These are phyloP conservation scores for Myrica gale DNA, from an alignment of 306 rosid genomes.

Conservation along the genomic window DNA sequence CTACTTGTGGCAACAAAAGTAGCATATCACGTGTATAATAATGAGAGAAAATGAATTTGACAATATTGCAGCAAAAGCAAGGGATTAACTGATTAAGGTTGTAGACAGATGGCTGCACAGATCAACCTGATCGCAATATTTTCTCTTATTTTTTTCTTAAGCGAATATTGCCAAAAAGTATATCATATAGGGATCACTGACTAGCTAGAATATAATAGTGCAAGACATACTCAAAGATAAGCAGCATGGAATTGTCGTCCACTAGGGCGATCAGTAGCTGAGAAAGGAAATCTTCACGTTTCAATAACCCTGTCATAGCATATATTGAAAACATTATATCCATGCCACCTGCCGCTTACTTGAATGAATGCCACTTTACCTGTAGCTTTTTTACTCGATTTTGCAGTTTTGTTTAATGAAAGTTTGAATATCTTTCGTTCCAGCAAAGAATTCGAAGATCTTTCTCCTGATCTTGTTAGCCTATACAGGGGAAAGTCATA, in stretches of 20 bases:
- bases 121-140: not conserved
- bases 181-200: not conserved
- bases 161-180: not conserved
- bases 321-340: not conserved
- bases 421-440: not conserved
- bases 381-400: too few species aligned
- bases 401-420: not conserved
- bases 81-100: not conserved
- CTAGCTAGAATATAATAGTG: not conserved
- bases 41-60: not conserved
- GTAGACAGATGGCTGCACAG: not conserved
- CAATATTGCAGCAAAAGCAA: not conserved
- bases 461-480: not conserved
- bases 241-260: conserved; percentile 9
- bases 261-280: not conserved
- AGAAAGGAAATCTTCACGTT: not conserved
- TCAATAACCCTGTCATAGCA: not conserved
- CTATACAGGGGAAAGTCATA: not conserved
- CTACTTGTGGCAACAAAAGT: not conserved
- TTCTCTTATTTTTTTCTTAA: not conserved
- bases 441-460: not conserved
- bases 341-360: not conserved
- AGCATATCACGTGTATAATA: not conserved
- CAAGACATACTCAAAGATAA: conserved; percentile 9
- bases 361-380: too few species aligned